A percentile compares a stretch with the other conserved stretches of the same genome.
phyloP scores from a whole-genome alignment of 1,284 basidiomycete genomes.

The Ganoderma multipileum region DNA sequence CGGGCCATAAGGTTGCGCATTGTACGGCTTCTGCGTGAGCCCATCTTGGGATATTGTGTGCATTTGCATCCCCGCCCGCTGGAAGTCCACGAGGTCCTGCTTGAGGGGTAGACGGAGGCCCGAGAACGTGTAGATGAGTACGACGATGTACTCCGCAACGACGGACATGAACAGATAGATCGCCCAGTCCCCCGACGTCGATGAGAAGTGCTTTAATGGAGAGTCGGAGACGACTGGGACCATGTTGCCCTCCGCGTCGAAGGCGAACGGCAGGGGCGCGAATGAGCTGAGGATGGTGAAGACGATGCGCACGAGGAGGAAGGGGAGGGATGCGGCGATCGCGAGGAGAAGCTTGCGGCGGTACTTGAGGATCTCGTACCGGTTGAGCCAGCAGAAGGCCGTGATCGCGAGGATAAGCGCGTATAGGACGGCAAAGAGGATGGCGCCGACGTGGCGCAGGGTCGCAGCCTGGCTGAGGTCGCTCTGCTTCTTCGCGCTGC shows the following conservation, averaged over 20 bases:
- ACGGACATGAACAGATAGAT: conserved; percentile 62
- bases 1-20: background rate
- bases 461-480: conserved; percentile 32
- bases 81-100: conserved; percentile 34
- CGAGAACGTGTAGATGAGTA: conserved; percentile 54
- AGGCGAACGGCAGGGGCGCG: conserved; percentile 25
- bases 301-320: conserved; percentile 62
- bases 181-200: conserved; percentile 59
- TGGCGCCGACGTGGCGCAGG: conserved; percentile 55
- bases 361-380: conserved; percentile 53
- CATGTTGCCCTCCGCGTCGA: conserved; percentile 18
- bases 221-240: conserved; percentile 5
- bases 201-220: conserved; percentile 46
- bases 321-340: conserved; percentile 59
- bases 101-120: conserved; percentile 41
- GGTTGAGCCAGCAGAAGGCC: conserved; percentile 55
- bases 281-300: conserved; percentile 61
- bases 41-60: background rate
- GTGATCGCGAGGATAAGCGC: conserved; percentile 51
- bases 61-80: background rate
- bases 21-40: background rate
- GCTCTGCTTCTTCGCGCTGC: conserved; percentile 19
- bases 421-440: conserved; percentile 58
- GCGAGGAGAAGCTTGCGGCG: conserved; percentile 62
- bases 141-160: conserved; percentile 60